Evolutionary conservation across 78 protist species (phyloP).

Genomic region (Polysphondylium violaceum): DNA sequence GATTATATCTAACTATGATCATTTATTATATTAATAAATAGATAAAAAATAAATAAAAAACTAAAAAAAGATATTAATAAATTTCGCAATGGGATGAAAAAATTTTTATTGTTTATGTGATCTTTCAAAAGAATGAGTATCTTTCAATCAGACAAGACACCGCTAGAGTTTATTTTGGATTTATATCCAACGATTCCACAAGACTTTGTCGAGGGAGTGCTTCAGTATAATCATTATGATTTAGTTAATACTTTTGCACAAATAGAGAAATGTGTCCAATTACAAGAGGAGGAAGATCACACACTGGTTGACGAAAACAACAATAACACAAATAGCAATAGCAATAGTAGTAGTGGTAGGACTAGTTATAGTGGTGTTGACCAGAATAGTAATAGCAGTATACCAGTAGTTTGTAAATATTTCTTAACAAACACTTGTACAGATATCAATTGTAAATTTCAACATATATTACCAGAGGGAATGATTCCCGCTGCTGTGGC

Average conservation of each 20-base stretch:
- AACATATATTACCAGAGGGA: constrained; percentile 7
- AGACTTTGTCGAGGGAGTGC: not conserved
- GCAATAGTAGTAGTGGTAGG: not conserved
- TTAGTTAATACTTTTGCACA: not conserved
- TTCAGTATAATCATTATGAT: constrained; percentile 2
- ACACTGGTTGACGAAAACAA: not conserved
- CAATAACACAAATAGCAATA: not conserved
- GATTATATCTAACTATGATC: no score
- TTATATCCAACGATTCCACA: not conserved
- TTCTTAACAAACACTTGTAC: not conserved
- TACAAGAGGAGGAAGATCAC: not conserved
- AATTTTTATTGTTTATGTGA: no score
- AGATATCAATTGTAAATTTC: not conserved
- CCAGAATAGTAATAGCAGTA: no score
- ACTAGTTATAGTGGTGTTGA: no score
- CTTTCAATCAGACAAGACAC: not conserved
- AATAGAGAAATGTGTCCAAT: not conserved
- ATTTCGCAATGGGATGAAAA: no score
- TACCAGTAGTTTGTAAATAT: constrained; percentile 9
- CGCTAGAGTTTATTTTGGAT: not conserved
- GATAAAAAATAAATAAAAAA: no score
- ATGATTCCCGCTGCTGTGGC: no score
- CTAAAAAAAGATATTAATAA: no score
- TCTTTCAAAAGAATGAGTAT: no score
- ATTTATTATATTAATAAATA: no score